Evolutionary conservation across 2,329 filamentous ascomycete species (phyloP).

Genomic region (Penicillium sp.): DNA sequence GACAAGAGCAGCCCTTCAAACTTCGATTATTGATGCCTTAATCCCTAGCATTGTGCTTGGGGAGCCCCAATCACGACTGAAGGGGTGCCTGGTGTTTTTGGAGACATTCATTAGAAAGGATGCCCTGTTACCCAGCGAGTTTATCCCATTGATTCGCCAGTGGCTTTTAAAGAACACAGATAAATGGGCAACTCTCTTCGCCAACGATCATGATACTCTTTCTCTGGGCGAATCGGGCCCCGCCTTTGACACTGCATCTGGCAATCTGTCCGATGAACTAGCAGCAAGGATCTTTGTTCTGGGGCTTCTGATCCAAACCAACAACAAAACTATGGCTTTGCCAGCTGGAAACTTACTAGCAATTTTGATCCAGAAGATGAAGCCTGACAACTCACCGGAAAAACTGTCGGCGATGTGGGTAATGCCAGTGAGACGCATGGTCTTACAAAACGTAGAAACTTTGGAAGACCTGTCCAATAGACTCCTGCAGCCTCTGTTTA

Average conservation of each 20-base stretch:
- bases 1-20: constrained; percentile 21
- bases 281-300: constrained; percentile 35
- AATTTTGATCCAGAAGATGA: constrained; percentile 33
- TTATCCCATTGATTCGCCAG: constrained; percentile 30
- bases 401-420: constrained; percentile 37
- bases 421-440: constrained; percentile 36
- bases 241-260: constrained; percentile 6
- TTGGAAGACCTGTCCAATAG: constrained; percentile 40
- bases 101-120: constrained; percentile 42
- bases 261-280: constrained; percentile 18
- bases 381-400: constrained; percentile 11
- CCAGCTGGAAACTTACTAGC: constrained; percentile 31
- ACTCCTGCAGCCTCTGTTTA: constrained; percentile 40
- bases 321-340: constrained; percentile 31
- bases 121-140: constrained; percentile 32
- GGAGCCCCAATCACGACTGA: constrained; percentile 41
- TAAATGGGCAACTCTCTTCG: constrained; percentile 35
- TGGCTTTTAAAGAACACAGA: constrained; percentile 38
- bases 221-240: constrained; percentile 27
- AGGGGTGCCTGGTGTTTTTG: constrained; percentile 38
- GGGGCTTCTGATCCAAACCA: constrained; percentile 34
- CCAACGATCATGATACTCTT: constrained; percentile 35
- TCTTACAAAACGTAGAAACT: constrained; percentile 37
- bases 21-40: constrained; percentile 27
- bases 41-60: constrained; percentile 41